Conservation (phyloP, 495 filamentous ascomycete species). For the Penicillium samsonianum region DNA sequence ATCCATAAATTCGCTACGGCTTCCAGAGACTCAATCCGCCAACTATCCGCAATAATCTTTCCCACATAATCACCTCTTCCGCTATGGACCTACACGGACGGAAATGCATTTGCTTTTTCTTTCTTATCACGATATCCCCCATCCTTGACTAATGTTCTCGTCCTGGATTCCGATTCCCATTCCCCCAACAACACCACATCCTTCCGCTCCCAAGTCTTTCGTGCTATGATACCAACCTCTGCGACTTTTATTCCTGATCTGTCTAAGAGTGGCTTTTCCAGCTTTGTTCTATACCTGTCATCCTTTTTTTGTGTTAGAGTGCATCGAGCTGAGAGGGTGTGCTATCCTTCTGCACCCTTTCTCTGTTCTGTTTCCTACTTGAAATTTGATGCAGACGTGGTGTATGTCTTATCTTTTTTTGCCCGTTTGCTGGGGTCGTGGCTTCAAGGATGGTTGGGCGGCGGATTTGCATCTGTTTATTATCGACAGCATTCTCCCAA, state of each 20-base stretch:
- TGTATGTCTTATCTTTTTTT: constrained; percentile 10
- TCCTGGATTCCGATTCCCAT: constrained; percentile 27
- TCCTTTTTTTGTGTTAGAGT: constrained; percentile 42
- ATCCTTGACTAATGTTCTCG: constrained; percentile 42
- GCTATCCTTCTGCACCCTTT: constrained; percentile 4
- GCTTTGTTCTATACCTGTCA: constrained; percentile 35
- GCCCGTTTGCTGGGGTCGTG: constrained; percentile 8
- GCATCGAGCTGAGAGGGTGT: constrained; percentile 20
- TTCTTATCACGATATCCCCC: constrained; percentile 44
- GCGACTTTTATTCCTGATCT: constrained; percentile 36
- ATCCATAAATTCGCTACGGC: constrained; percentile 29
- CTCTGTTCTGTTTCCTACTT: constrained; percentile 1
- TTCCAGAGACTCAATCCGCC: constrained; percentile 47
- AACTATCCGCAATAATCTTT: constrained; percentile 46
- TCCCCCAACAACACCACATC: constrained; percentile 6
- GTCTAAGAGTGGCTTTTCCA: constrained; percentile 41
- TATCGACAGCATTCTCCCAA: constrained; percentile 16
- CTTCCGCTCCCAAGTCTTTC: constrained; percentile 37
- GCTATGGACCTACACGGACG: constrained; percentile 24
- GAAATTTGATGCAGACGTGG: constrained; percentile 3
- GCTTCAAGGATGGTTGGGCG: constrained; percentile 9
- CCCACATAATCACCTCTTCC: constrained; percentile 19
- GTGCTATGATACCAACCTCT: constrained; percentile 48
- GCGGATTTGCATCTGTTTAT: constrained; percentile 12
- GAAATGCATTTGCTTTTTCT: constrained; percentile 23